These are phyloP conservation scores for Coemansia guatemalensis DNA, from an alignment of 192 early-diverging fungal genomes.

Conservation along the genomic window DNA sequence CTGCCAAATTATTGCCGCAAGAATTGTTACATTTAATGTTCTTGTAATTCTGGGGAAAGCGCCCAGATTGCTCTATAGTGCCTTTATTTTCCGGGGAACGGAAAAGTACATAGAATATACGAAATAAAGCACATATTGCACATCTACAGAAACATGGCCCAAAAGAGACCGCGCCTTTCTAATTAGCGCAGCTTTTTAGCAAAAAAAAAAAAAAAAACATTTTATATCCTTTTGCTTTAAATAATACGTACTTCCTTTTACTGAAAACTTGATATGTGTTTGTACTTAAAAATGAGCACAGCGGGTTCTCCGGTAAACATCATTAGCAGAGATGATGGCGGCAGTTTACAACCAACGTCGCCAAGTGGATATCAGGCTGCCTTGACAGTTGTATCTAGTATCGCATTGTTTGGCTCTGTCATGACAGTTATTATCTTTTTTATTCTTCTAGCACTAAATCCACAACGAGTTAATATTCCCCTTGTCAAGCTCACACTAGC, in stretches of 20 bases:
- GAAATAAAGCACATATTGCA: not conserved
- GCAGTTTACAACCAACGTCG: not conserved
- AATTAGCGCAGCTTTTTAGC: not conserved
- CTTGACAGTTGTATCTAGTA: conserved; percentile 14
- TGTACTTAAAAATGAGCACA: not conserved
- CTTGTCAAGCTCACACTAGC: conserved; percentile 47
- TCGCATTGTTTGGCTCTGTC: conserved; percentile 34
- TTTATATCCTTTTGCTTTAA: no score
- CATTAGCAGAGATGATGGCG: not conserved
- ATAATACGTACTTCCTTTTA: not conserved
- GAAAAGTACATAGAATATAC: not conserved
- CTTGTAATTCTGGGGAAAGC: not conserved
- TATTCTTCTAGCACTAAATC: conserved; percentile 30
- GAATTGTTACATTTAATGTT: not conserved
- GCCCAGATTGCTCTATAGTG: not conserved
- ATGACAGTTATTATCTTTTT: conserved; percentile 33
- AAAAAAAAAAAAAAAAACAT: no score
- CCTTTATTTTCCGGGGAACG: not conserved
- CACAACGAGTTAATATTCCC: conserved; percentile 42
- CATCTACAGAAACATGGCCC: not conserved
- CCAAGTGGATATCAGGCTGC: not conserved
- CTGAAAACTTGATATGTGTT: not conserved
- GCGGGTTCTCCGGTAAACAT: not conserved
- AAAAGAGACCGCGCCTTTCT: not conserved
- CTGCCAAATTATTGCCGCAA: not conserved